phyloP scores from a whole-genome alignment of 345 rosid species.

The Brassica cretica region DNA sequence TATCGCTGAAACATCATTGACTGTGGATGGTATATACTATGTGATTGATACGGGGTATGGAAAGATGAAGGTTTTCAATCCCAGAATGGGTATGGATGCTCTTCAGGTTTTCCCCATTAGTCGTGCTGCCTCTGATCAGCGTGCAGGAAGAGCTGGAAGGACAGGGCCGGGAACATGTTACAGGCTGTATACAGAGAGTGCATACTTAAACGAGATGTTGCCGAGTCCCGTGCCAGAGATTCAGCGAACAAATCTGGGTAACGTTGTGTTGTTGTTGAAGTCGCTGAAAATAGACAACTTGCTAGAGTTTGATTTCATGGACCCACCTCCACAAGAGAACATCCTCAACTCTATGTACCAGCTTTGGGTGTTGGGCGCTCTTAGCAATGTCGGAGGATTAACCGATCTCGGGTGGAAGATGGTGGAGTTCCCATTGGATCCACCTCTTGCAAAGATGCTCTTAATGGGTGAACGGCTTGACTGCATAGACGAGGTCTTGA shows the following conservation, averaged over 20 bases:
- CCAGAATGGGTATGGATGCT: constrained; percentile 99
- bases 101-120: constrained; percentile 96
- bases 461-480: constrained; percentile 82
- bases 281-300: constrained; percentile 86
- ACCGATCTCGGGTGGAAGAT: constrained; percentile 97
- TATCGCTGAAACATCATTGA: constrained; percentile 95
- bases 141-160: constrained; percentile 98
- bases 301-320: constrained; percentile 97
- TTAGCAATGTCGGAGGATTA: constrained; percentile 80
- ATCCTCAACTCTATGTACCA: constrained; percentile 98
- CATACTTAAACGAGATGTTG: constrained; percentile 85
- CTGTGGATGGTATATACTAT: constrained; percentile 90
- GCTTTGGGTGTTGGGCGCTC: constrained; percentile 96
- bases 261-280: constrained; percentile 88
- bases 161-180: constrained; percentile 99
- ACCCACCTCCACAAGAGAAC: constrained; percentile 98
- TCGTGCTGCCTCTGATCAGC: constrained; percentile 97
- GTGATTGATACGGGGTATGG: constrained; percentile 97
- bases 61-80: constrained; percentile 97
- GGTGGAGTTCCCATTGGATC: constrained; percentile 98
- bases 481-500: constrained; percentile 89
- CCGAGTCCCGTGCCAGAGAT: constrained; percentile 95
- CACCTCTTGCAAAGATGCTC: constrained; percentile 98
- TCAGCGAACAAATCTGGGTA: constrained; percentile 96
- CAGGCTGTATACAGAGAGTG: constrained; percentile 88